These are phyloP conservation scores for Pueraria montana DNA, from an alignment of 306 rosid species.

Conservation along the genomic window DNA sequence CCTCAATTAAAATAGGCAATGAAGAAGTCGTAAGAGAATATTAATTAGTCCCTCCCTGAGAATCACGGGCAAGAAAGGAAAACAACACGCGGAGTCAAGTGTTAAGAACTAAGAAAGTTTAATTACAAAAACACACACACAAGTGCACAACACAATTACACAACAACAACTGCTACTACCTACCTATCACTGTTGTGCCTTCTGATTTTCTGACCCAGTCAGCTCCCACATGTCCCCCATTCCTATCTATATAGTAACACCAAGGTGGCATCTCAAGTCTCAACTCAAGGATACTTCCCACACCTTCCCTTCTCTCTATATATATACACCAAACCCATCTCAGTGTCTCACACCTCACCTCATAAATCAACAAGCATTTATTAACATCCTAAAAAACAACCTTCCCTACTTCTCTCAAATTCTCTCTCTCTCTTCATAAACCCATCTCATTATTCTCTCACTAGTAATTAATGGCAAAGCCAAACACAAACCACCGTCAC, in stretches of 20 bases:
- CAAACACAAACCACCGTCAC: too few relatives aligned
- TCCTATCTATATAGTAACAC: background rate
- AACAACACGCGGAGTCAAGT: too few relatives aligned
- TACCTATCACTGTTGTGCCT: too few relatives aligned
- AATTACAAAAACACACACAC: background rate
- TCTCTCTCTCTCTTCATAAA: background rate
- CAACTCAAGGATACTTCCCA: constrained; percentile 16
- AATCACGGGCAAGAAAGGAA: constrained; percentile 7
- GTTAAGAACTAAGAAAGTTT: background rate
- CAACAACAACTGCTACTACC: background rate
- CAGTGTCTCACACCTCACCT: background rate
- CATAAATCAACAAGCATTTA: background rate
- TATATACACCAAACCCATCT: background rate
- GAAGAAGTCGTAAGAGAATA: constrained; percentile 16
- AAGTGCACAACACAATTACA: background rate
- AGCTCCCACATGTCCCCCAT: constrained; percentile 2
- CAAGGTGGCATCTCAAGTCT: background rate
- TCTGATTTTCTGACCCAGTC: constrained; percentile 41
- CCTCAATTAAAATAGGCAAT: background rate
- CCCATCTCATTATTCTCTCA: background rate
- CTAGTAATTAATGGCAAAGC: constrained; percentile 50
- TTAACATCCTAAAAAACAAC: background rate
- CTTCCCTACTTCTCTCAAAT: constrained; percentile 17
- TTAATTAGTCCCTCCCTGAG: background rate
- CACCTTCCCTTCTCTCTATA: background rate